Percentiles rank a stretch among this genome's conserved stretches.
These are phyloP conservation scores for Gymnopus androsaceus DNA, from an alignment of 1,284 basidiomycete genomes.

Conservation along the genomic window DNA sequence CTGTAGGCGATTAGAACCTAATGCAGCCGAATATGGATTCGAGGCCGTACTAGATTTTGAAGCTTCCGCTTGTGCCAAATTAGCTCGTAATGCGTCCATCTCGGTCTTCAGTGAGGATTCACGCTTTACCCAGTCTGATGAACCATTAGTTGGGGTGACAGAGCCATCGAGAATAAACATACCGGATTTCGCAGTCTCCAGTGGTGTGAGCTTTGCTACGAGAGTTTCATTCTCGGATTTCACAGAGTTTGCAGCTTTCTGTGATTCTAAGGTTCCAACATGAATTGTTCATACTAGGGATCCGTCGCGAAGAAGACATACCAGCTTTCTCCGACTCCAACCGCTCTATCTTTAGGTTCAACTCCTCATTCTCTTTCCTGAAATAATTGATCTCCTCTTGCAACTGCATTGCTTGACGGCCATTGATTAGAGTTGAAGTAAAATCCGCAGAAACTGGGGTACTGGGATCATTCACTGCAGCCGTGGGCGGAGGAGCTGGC, in stretches of 20 bases:
- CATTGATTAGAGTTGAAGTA: neutral
- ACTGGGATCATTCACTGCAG: conserved; percentile 18
- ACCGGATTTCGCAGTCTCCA: conserved; percentile 1
- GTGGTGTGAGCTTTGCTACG: conserved; percentile 21
- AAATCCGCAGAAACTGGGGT: conserved; percentile 16
- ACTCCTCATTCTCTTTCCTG: conserved; percentile 1
- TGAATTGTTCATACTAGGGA: neutral
- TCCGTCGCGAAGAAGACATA: neutral
- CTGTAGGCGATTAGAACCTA: neutral
- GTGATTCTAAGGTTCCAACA: too few relatives aligned
- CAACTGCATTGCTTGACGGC: neutral
- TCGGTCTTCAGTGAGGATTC: conserved; percentile 3
- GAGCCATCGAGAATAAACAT: neutral
- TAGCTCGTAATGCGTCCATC: neutral
- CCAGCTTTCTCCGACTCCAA: conserved; percentile 1
- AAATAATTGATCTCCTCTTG: neutral
- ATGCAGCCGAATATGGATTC: neutral
- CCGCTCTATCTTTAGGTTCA: conserved; percentile 3
- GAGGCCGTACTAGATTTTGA: conserved; percentile 7
- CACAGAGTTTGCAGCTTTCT: conserved; percentile 24
- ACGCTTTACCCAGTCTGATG: neutral
- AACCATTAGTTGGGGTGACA: neutral
- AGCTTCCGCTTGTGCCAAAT: conserved; percentile 5
- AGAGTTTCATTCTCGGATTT: conserved; percentile 31
- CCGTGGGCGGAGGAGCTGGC: conserved; percentile 19